Base-by-base conservation (phyloP, 2,329 filamentous ascomycete species). In the Xylaria sp. region DNA sequence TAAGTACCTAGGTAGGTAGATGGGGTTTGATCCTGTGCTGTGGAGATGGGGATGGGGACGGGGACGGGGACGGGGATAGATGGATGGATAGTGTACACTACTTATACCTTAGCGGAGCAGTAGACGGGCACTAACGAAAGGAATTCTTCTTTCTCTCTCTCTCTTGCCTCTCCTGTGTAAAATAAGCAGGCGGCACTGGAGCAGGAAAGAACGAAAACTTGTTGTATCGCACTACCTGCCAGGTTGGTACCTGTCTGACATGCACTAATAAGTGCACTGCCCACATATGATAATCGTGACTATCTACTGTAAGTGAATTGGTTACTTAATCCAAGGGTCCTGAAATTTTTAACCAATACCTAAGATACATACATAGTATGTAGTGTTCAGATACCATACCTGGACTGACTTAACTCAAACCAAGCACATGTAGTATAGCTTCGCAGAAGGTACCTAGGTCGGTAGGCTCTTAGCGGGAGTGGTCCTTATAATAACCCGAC, bases 21-120 rank as follows among this genome's bases (percentile, higher is more conserved):
- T 8, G 41, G 41, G 41, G 15, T 46, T 10, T 56, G 41, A 61
- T 46, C 51, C 64, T 31, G 46, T 58, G 41, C 54, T 58, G 58
- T 65, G 65, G 65, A 55, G 61, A 52, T 33, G 61, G 10, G 33
- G 33, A 36, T 36, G 33, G 33, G 52, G 55, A 52, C 25, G 60
- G 9, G 33, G 33, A 36, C 25, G 60, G 9, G 33, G 33, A 36
- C 9, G 33, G 33, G 54, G 55, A 28, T 28, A 5, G 28, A 46
- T 31, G 9, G 23, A 43, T 57, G 13, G 61, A 57, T 63, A 59
- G 49, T 54, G 49, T 8, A 46, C 15, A 46, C 41, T 46, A 46
- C 15, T 46, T 18, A 18, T 18, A n/a, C 41, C 15, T n/a, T 18
- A 46, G 15, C 41, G 33, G 33, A 36, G 33, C 33, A 10, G 8